These are phyloP conservation scores for Trametes sanguinea DNA, from an alignment of 768 basidiomycete genomes.

Conservation along the genomic window DNA sequence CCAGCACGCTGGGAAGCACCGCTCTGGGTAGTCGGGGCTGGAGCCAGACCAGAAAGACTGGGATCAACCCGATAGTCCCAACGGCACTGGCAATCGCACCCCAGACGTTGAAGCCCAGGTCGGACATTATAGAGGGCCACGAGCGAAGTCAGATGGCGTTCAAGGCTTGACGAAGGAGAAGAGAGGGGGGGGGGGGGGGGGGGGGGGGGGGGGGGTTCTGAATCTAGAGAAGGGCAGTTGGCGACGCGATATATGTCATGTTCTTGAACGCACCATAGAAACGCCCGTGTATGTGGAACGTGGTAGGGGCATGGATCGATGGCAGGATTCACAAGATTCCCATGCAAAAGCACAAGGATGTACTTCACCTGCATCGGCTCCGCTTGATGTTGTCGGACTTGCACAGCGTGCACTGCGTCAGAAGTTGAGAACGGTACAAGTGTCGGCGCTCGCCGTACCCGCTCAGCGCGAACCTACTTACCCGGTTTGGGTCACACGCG, in stretches of 20 bases:
- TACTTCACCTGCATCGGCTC: too few relatives aligned
- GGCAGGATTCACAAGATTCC: background rate
- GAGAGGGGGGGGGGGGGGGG: too few relatives aligned
- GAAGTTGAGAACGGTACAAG: too few relatives aligned
- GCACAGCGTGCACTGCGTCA: too few relatives aligned
- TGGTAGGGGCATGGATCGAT: background rate
- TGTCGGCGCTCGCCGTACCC: too few relatives aligned
- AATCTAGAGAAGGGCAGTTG: too few relatives aligned
- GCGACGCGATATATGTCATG: background rate
- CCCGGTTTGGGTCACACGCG: too few relatives aligned
- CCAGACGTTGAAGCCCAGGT: constrained; percentile 9
- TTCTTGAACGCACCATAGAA: background rate
- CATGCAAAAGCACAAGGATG: too few relatives aligned
- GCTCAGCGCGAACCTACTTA: too few relatives aligned
- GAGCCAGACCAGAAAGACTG: background rate
- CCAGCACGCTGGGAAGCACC: background rate
- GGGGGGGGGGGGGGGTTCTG: too few relatives aligned
- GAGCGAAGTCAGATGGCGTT: too few relatives aligned
- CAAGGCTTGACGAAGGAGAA: background rate
- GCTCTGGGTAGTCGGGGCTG: background rate
- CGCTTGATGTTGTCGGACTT: too few relatives aligned
- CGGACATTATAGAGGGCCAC: background rate
- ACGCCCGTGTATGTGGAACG: background rate
- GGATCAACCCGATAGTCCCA: background rate
- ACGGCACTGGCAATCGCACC: constrained; percentile 8